Evolutionary conservation across 306 rosid species (phyloP), one percentile per base, ranked within the genome.

Genomic region (Rubus idaeus): DNA sequence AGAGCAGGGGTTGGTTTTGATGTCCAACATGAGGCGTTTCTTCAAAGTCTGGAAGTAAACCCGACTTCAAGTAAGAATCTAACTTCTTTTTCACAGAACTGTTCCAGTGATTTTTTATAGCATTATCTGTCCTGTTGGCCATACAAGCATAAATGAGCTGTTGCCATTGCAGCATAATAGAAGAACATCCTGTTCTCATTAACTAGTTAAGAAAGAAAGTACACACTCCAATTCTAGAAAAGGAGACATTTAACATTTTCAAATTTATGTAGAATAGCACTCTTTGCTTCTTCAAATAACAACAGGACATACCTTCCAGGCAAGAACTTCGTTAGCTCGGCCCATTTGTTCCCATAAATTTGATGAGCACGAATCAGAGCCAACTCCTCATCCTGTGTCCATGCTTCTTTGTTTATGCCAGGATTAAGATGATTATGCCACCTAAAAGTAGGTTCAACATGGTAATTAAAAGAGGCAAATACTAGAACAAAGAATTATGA

Each of bases 391-490:
- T 96, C 99, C 81, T 89, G 94, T 5, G 98, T 93, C 99, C 99
- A 96, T 82, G 99, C 98, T 77, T 96, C 97, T 86, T 91, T 92
- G 84, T 96, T 96, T 88, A 96, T 96, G 61, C 88, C 72, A 75
- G 99, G 99, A 85, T 96, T 96, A 74, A 96, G 96, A 84, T 96
- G 99, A 89, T 96, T 96, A 75, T 96, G 99, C 99, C 99, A 96
- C 93, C 99, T 96, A 74, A 62, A 77, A 69, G 64, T 70, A 55
- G 77, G 78, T 45, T 63, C 74, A 76, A 55, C 74, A 77, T 16
- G 68, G 21, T 35, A 16, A 64, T 58, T 20, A n/a, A 37, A 76
- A 21, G 23, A 42, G 60, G 56, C 63, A 71, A 30, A 8, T 50
- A 35, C 47, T 41, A 55, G 8, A 78, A 56, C 8, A 45, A 14